phyloP scores from a whole-genome alignment of 2,329 filamentous ascomycete species.

The Phyllosticta ampelicida region DNA sequence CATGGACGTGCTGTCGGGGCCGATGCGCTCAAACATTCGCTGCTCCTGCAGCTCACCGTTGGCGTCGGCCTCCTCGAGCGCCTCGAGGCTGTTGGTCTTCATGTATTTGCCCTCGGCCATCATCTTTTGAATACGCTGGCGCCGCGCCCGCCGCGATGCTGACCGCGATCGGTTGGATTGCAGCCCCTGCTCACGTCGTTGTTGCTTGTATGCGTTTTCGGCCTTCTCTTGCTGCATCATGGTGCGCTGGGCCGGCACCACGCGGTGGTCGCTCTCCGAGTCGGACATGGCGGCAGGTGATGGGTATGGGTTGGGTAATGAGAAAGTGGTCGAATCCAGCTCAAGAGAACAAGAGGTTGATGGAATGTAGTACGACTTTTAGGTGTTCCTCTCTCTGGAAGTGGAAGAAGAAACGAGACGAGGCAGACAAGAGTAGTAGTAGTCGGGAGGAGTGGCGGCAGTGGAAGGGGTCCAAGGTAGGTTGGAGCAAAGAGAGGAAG shows the following conservation, averaged over 20 bases:
- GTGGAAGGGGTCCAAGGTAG: background rate
- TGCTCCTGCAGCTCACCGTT: constrained; percentile 38
- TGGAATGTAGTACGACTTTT: background rate
- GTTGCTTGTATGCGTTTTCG: constrained; percentile 30
- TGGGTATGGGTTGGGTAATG: background rate
- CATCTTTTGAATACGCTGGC: constrained; percentile 35
- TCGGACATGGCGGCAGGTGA: constrained; percentile 19
- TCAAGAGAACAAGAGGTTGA: background rate
- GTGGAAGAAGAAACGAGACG: background rate
- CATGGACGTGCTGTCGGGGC: constrained; percentile 45
- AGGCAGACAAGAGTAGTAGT: background rate
- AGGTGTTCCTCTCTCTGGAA: background rate
- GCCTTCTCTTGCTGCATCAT: constrained; percentile 37
- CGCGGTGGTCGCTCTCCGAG: constrained; percentile 20
- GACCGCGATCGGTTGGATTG: constrained; percentile 37
- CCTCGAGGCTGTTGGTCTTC: constrained; percentile 39
- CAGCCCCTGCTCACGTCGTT: constrained; percentile 26
- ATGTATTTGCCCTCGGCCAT: constrained; percentile 40
- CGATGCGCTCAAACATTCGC: constrained; percentile 45
- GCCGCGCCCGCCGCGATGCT: constrained; percentile 36
- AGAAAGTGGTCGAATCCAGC: background rate
- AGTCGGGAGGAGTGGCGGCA: constrained; percentile 1
- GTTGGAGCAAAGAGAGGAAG: background rate
- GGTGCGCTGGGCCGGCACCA: constrained; percentile 29
- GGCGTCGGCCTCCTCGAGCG: constrained; percentile 41